Evolutionary conservation across 2,329 filamentous ascomycete species (phyloP), one percentile per base, ranked within the genome.

Genomic region (Penicillium frequentans): DNA sequence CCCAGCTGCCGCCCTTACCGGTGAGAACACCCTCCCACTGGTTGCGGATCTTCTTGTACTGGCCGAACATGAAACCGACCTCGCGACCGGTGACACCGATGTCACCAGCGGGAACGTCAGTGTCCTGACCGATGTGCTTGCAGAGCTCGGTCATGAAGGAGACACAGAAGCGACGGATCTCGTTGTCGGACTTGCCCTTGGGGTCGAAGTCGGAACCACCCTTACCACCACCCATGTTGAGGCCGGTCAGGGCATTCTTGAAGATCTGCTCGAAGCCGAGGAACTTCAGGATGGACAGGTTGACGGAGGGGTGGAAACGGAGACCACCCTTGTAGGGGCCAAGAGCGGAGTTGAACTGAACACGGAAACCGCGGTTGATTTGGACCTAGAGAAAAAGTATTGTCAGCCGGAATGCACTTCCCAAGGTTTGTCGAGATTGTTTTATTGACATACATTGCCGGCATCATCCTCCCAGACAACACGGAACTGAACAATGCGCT

Each of bases 241-340:
- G 81, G 73, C 95, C 95, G 61, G 95, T 98, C 68, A 98, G 82
- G 67, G 95, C 95, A 90, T 98, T 98, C 86, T 98, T 98, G 86
- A 98, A 98, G 81, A 93, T 96, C 82, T 98, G 95, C 87, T 99
- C 95, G 72, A 98, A 98, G 65, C 93, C 95, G 73, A 99, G 85
- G 82, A 98, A 98, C 84, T 99, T 99, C 71, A 99, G 86, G 72
- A 86, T 82, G 56, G 81, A 85, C 53, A 88, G 81, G 75, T 88
- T 82, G 55, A 81, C 79, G 33, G 71, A 67, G 61, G 93, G 95
- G 79, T 99, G 95, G 79, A 99, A 91, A 68, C 95, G 86, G 68
- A 98, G 87, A 75, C 95, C 95, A 66, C 95, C 95, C 86, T 98
- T 98, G 89, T 96, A 98, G 52, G 95, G 95, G 56, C 95, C 95